A percentile compares a stretch with the other conserved stretches of the same genome.
phyloP scores from a whole-genome alignment of 75 land plant genomes.

The Cunninghamia lanceolata region DNA sequence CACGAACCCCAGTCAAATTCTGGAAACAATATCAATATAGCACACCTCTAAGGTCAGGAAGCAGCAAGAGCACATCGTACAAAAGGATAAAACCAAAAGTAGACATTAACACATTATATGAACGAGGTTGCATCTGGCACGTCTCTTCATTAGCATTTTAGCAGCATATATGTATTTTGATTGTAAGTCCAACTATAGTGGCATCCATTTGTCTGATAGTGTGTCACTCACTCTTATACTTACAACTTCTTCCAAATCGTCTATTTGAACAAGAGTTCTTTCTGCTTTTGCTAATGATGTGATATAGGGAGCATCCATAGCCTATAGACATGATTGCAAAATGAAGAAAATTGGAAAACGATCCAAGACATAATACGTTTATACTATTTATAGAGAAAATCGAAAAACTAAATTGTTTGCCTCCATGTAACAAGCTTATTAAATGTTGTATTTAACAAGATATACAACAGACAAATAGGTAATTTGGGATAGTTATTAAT shows the following conservation, averaged over 20 bases:
- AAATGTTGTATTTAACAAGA: background rate
- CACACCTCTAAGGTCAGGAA: constrained; percentile 67
- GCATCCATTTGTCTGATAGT: no score
- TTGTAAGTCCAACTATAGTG: background rate
- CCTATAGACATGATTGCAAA: constrained; percentile 24
- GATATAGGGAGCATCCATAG: constrained; percentile 78
- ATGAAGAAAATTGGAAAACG: background rate
- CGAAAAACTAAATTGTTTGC: background rate
- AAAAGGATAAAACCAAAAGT: constrained; percentile 26
- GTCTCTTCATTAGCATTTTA: no score
- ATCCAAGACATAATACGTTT: background rate
- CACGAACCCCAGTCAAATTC: background rate
- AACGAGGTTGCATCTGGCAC: background rate
- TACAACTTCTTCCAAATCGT: constrained; percentile 43
- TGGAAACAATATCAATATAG: background rate
- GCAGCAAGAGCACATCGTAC: constrained; percentile 66
- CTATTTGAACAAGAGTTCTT: constrained; percentile 38
- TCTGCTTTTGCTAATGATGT: constrained; percentile 52
- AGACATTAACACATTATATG: background rate
- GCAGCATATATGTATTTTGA: background rate
- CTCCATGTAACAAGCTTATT: background rate
- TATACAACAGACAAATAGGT: no score
- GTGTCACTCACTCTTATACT: constrained; percentile 14
- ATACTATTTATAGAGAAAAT: background rate
- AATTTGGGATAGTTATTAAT: no score